Conservation (phyloP, 208 protist species). For the Zelonia costaricensis region DNA sequence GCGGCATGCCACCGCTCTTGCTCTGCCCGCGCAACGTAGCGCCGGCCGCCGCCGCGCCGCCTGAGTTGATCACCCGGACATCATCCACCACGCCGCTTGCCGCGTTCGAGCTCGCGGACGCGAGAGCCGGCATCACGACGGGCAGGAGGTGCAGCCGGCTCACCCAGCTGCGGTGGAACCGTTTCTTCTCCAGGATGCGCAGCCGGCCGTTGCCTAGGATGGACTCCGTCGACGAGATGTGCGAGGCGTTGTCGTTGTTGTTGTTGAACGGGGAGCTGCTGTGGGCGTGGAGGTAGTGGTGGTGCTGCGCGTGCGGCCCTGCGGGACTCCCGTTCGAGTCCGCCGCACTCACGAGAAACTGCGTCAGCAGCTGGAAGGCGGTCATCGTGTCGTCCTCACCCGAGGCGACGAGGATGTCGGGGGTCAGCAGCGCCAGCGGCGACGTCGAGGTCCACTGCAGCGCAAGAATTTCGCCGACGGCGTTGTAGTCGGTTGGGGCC, state of each 20-base stretch:
- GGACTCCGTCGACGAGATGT: conserved; percentile 24
- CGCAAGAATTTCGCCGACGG: conserved; percentile 67
- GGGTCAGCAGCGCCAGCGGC: conserved; percentile 33
- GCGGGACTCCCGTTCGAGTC: conserved; percentile 9
- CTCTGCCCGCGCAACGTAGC: conserved; percentile 2
- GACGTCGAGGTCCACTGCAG: conserved; percentile 62
- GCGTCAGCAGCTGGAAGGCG: conserved; percentile 53
- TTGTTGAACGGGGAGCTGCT: conserved; percentile 1
- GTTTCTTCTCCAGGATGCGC: conserved; percentile 52
- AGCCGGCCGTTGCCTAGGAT: conserved; percentile 25
- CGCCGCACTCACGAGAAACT: conserved; percentile 10
- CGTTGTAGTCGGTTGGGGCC: conserved; percentile 58
- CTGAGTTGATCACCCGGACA: too few species aligned
- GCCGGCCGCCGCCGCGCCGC: neutral
- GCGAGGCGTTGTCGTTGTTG: conserved; percentile 17
- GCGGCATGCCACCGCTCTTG: conserved; percentile 49
- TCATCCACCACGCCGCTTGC: neutral
- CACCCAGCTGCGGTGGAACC: conserved; percentile 83
- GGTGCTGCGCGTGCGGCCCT: too few species aligned
- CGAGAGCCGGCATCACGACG: conserved; percentile 29
- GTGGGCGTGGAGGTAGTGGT: too few species aligned
- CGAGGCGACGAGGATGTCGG: conserved; percentile 69
- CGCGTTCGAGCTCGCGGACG: neutral
- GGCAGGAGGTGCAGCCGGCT: conserved; percentile 48
- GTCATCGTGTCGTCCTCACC: conserved; percentile 83